Base-by-base conservation (phyloP, 1,284 basidiomycete genomes). In the Pseudozyma sp. region DNA sequence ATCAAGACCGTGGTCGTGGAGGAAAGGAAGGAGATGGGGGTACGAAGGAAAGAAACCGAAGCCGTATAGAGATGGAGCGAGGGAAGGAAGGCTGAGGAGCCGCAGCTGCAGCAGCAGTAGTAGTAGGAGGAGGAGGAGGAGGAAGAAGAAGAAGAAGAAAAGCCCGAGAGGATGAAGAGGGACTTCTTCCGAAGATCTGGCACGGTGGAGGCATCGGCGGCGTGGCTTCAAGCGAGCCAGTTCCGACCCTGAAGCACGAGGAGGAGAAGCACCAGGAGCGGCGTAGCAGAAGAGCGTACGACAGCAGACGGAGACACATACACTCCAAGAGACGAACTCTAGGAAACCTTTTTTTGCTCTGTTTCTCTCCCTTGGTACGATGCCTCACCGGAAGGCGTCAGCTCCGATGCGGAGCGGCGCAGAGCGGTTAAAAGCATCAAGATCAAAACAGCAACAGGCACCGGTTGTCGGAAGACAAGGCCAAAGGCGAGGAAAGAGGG, bases 121-220 rank as follows among this genome's bases (percentile, higher is more conserved):
- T 31, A 14, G 14, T 18, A 39, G 12, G 10, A 19, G 14, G 48
- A 34, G 21, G 44, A 47, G 36, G 19, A 42, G 43, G 52, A 31
- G 52, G 42, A 18, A 42, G 31, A 12, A 14, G 16, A 4, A 16
- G 18, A 53, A 9, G 14, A 9, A n/a, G 57, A 52, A 12, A 19
- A 13, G 36, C 47, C 10, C n/a, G n/a, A 38, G 48, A 47, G 52
- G 52, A 51, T 40, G n/a, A 45, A 67, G 65, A 61, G 51, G 54
- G 53, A 61, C 39, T 34, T 7, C 53, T 61, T 67, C 59, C 65
- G 54, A 61, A 67, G 65, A 67, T 61, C 59, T 61, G 65, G 64
- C 53, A 45, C 40, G 13, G 52, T 43, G 34, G 52, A 25, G 52
- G 40, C 55, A 31, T 47, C 25, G 8, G 18, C 52, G 21, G 25